These are phyloP conservation scores for Didymella pinodella DNA, from an alignment of 2,329 filamentous ascomycete genomes.

Conservation along the genomic window DNA sequence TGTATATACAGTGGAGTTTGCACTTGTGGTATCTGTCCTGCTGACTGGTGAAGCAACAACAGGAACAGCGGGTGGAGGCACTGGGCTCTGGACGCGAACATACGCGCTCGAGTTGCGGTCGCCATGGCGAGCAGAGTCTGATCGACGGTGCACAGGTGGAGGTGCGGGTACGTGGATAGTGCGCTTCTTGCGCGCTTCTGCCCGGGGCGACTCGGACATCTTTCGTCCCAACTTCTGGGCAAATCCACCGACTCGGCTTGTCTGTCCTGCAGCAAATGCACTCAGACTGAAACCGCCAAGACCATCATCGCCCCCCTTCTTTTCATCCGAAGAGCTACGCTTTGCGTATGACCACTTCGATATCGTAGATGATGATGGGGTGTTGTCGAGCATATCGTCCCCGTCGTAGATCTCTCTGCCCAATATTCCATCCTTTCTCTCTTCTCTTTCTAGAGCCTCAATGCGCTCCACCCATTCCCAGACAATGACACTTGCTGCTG, in stretches of 20 bases:
- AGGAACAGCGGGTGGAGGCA: constrained; percentile 54
- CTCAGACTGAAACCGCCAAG: constrained; percentile 29
- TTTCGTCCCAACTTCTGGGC: constrained; percentile 42
- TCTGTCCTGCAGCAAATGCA: constrained; percentile 38
- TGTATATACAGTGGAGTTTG: constrained; percentile 69
- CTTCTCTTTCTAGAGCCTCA: constrained; percentile 88
- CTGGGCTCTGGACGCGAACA: constrained; percentile 43
- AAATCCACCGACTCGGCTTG: constrained; percentile 36
- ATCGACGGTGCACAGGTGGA: constrained; percentile 38
- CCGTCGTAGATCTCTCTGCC: constrained; percentile 92
- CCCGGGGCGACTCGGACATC: constrained; percentile 37
- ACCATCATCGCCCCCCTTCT: constrained; percentile 32
- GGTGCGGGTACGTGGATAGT: constrained; percentile 47
- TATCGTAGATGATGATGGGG: constrained; percentile 63
- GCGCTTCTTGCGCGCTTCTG: constrained; percentile 43
- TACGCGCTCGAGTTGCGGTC: constrained; percentile 41
- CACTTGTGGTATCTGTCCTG: constrained; percentile 67
- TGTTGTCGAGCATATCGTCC: constrained; percentile 85
- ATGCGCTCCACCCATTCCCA: constrained; percentile 99
- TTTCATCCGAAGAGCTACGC: constrained; percentile 43
- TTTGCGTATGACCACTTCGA: constrained; percentile 57
- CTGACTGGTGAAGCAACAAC: constrained; percentile 64
- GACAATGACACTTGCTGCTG: constrained; percentile 92
- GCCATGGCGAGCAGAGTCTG: constrained; percentile 34
- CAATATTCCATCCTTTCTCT: constrained; percentile 91